Evolutionary conservation across 257 asterid genomes (phyloP).

Genomic region (Nicotiana attenuata): DNA sequence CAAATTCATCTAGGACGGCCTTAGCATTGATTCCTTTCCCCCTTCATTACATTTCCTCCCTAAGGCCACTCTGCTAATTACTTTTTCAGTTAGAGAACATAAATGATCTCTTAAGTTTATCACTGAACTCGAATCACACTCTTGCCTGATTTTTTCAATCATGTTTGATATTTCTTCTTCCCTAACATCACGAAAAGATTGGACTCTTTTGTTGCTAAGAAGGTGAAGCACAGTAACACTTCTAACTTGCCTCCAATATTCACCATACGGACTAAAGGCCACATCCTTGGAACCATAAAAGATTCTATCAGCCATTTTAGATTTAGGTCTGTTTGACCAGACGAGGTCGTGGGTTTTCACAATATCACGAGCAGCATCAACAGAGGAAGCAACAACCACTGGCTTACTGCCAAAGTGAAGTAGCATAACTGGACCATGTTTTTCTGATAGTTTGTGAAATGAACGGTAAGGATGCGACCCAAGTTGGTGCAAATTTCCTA

Average conservation of each 20-base stretch:
- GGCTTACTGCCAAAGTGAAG: conserved; percentile 41
- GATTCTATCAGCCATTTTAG: conserved; percentile 14
- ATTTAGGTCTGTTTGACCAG: conserved; percentile 37
- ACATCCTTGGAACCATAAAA: conserved; percentile 24
- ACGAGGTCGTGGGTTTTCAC: conserved; percentile 35
- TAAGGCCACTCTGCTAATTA: conserved; percentile 35
- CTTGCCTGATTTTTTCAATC: background rate
- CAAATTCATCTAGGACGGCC: no score
- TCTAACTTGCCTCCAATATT: conserved; percentile 37
- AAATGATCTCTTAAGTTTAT: conserved; percentile 33
- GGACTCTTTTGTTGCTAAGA: conserved; percentile 38
- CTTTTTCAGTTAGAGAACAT: conserved; percentile 18
- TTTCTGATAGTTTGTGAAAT: background rate
- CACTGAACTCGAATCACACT: background rate
- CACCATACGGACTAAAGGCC: conserved; percentile 30
- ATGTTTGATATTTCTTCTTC: conserved; percentile 30
- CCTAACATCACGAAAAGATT: conserved; percentile 23
- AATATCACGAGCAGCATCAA: conserved; percentile 30
- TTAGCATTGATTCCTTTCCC: no score
- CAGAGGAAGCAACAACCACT: conserved; percentile 36
- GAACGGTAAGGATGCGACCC: no score
- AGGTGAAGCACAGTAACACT: conserved; percentile 42
- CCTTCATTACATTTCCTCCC: conserved; percentile 14
- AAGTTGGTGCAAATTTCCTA: conserved; percentile 27
- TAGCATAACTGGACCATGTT: conserved; percentile 38